phyloP scores from a whole-genome alignment of 2,329 filamentous ascomycete genomes.

The Aspergillus ochraceoroseus region DNA sequence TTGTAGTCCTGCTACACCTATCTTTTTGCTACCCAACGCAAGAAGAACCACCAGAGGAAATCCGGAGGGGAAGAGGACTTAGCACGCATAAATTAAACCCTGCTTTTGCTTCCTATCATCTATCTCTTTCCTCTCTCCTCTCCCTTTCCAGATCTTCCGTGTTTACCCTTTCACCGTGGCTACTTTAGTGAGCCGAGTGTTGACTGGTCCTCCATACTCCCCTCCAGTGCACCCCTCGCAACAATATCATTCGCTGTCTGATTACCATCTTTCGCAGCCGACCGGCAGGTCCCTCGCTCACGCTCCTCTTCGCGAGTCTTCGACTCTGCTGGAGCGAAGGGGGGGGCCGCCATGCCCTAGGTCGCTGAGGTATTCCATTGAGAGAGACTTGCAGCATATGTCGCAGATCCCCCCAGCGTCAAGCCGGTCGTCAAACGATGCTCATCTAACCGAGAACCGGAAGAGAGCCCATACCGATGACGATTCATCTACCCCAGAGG shows the following conservation, averaged over 20 bases:
- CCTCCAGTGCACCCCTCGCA: slow-evolving; percentile 30
- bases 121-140: slow-evolving; percentile 2
- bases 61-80: not conserved
- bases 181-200: slow-evolving; percentile 38
- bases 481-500: slow-evolving; percentile 17
- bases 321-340: slow-evolving; percentile 37
- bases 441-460: slow-evolving; percentile 21
- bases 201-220: slow-evolving; percentile 32
- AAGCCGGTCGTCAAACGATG: slow-evolving; percentile 30
- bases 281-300: slow-evolving; percentile 38
- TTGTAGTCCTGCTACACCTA: slow-evolving; percentile 1
- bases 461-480: slow-evolving; percentile 22
- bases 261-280: slow-evolving; percentile 23
- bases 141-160: slow-evolving; percentile 11
- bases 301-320: slow-evolving; percentile 30
- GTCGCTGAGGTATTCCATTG: slow-evolving; percentile 23
- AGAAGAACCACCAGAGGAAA: too few species aligned
- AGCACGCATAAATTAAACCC: not conserved
- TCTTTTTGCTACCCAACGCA: slow-evolving; percentile 1
- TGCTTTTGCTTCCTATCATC: slow-evolving; percentile 2
- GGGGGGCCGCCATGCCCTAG: slow-evolving; percentile 38
- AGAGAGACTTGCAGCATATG: slow-evolving; percentile 38
- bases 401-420: slow-evolving; percentile 34
- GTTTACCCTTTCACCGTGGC: slow-evolving; percentile 35
- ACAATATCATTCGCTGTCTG: slow-evolving; percentile 31